Evolutionary conservation across 371 early-diverging fungal genomes (phyloP).

Genomic region (Actinomortierella wolfii): DNA sequence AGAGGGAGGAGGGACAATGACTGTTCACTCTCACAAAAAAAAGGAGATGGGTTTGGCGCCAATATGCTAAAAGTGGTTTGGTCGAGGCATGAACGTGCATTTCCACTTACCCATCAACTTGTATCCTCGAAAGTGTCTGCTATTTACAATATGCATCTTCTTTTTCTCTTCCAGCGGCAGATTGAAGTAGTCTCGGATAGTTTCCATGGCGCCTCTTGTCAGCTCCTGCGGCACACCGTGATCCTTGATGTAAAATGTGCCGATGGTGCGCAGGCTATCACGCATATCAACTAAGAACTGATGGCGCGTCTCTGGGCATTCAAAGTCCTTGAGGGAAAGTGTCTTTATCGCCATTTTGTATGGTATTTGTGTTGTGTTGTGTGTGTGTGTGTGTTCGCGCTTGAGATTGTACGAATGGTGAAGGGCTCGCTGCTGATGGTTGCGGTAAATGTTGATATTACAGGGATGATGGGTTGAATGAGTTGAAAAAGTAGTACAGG

Average conservation of each 20-base stretch:
- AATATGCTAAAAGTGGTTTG: not conserved
- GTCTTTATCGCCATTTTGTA: constrained; percentile 15
- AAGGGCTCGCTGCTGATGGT: too few relatives aligned
- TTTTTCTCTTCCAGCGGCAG: constrained; percentile 62
- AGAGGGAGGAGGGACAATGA: too few relatives aligned
- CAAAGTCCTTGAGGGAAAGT: constrained; percentile 33
- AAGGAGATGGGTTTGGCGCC: too few relatives aligned
- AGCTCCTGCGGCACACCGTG: constrained; percentile 52
- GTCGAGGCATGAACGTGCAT: too few relatives aligned
- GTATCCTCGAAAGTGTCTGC: constrained; percentile 70
- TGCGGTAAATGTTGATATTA: too few relatives aligned
- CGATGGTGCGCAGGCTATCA: constrained; percentile 58
- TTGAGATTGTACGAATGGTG: too few relatives aligned
- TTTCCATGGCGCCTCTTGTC: constrained; percentile 48
- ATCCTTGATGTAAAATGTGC: constrained; percentile 66
- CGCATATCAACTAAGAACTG: constrained; percentile 55
- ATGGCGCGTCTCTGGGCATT: constrained; percentile 21
- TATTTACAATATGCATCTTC: constrained; percentile 58
- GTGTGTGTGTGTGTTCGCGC: too few relatives aligned
- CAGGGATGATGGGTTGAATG: too few relatives aligned
- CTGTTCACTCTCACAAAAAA: constrained; percentile 8
- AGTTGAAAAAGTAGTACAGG: too few relatives aligned
- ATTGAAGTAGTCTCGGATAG: constrained; percentile 54
- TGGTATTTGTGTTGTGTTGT: not conserved
- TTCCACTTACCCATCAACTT: constrained; percentile 48